Evolutionary conservation across 805 yeast species (phyloP).

Genomic region (Pichia nakasei): DNA sequence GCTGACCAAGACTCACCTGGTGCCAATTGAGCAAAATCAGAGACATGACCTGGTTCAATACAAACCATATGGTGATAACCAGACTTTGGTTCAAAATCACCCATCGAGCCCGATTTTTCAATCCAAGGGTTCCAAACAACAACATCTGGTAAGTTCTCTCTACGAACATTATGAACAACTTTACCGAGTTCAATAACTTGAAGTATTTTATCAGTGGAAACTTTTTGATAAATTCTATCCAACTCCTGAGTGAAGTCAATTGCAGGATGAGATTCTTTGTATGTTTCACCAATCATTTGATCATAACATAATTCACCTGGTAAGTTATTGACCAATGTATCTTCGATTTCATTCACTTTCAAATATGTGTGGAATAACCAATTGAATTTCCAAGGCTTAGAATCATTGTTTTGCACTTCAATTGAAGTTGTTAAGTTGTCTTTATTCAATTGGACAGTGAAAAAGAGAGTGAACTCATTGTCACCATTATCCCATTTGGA

Average conservation of each 20-base stretch:
- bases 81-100: slow-evolving; percentile 76
- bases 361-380: slow-evolving; percentile 93
- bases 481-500: slow-evolving; percentile 45
- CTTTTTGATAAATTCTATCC: slow-evolving; percentile 73
- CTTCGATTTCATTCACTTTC: slow-evolving; percentile 66
- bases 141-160: slow-evolving; percentile 49
- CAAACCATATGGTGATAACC: slow-evolving; percentile 89
- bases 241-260: slow-evolving; percentile 66
- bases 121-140: slow-evolving; percentile 99
- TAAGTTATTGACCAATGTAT: slow-evolving; percentile 67
- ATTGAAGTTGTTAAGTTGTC: slow-evolving; percentile 58
- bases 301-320: slow-evolving; percentile 67
- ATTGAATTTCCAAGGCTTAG: slow-evolving; percentile 67
- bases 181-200: slow-evolving; percentile 67
- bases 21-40: slow-evolving; percentile 49
- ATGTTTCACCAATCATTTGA: slow-evolving; percentile 56
- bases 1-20: slow-evolving; percentile 78
- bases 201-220: slow-evolving; percentile 43
- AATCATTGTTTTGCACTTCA: slow-evolving; percentile 67
- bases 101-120: slow-evolving; percentile 72
- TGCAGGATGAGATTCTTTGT: slow-evolving; percentile 68
- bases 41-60: slow-evolving; percentile 88
- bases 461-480: slow-evolving; percentile 69
- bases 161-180: slow-evolving; percentile 57
- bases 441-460: slow-evolving; percentile 53